Conservation (phyloP, 164 flowering plant genomes). For the Vitis amurensis region DNA sequence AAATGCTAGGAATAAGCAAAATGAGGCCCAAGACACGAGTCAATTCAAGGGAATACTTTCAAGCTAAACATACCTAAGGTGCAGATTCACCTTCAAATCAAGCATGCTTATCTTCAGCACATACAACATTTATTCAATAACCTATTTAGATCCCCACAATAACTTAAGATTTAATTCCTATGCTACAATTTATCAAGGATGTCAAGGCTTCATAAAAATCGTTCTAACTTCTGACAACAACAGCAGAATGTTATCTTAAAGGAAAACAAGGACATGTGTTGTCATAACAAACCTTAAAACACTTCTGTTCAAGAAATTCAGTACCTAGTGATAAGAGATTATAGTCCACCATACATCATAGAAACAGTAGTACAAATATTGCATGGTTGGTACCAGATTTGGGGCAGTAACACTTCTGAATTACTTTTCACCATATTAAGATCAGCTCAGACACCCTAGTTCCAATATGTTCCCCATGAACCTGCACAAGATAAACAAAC, state of each 20-base stretch:
- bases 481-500: conserved; percentile 58
- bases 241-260: background rate
- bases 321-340: conserved; percentile 18
- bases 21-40: too few species aligned
- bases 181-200: conserved; percentile 9
- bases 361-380: conserved; percentile 44
- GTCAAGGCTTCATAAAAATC: too few species aligned
- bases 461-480: conserved; percentile 22
- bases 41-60: conserved; percentile 4
- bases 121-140: conserved; percentile 18
- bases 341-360: conserved; percentile 50
- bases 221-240: too few species aligned
- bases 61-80: conserved; percentile 16
- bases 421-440: conserved; percentile 26
- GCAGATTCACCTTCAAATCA: conserved; percentile 19
- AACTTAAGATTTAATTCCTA: conserved; percentile 19
- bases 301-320: conserved; percentile 12
- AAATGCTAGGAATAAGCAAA: conserved; percentile 7
- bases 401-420: conserved; percentile 26
- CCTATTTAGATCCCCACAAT: conserved; percentile 20
- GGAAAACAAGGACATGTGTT: too few species aligned
- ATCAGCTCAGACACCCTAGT: conserved; percentile 18
- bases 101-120: conserved; percentile 9
- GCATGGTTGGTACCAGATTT: conserved; percentile 26
- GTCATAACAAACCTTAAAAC: conserved; percentile 1